Evolutionary conservation across 139 green algal genomes (phyloP).

Genomic region (Micromonas commoda): DNA sequence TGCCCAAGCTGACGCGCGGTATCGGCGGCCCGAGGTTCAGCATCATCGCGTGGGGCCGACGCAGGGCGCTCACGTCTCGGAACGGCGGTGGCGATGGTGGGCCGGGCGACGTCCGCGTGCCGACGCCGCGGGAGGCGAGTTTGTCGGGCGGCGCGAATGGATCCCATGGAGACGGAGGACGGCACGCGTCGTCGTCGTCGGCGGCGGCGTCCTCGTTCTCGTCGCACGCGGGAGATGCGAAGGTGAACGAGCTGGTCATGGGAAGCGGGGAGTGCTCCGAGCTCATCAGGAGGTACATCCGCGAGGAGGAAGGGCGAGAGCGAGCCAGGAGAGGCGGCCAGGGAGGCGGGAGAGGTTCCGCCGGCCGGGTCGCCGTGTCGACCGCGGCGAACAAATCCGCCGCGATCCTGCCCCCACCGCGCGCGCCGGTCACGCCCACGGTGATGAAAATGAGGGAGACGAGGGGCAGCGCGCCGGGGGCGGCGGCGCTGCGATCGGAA

Average conservation of each 20-base stretch:
- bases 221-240: not conserved
- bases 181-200: no score
- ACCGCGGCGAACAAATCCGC: not conserved
- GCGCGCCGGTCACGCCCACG: not conserved
- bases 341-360: not conserved
- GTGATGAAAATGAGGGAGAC: not conserved
- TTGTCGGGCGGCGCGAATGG: not conserved
- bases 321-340: not conserved
- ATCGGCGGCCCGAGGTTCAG: constrained; percentile 8
- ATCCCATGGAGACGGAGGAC: not conserved
- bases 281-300: constrained; percentile 8
- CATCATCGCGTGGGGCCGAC: constrained; percentile 34
- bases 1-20: constrained; percentile 9
- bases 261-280: constrained; percentile 1
- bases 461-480: not conserved
- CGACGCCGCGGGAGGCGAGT: not conserved
- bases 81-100: constrained; percentile 26
- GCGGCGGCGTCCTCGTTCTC: no score
- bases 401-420: not conserved
- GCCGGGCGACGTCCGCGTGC: constrained; percentile 22
- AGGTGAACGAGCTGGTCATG: constrained; percentile 20
- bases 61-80: constrained; percentile 13
- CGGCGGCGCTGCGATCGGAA: not conserved
- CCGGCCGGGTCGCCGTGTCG: not conserved
- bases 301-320: not conserved